Evolutionary conservation across 306 rosid species (phyloP), one percentile per base, ranked within the genome.

Genomic region (Sechiopsis laciniata): DNA sequence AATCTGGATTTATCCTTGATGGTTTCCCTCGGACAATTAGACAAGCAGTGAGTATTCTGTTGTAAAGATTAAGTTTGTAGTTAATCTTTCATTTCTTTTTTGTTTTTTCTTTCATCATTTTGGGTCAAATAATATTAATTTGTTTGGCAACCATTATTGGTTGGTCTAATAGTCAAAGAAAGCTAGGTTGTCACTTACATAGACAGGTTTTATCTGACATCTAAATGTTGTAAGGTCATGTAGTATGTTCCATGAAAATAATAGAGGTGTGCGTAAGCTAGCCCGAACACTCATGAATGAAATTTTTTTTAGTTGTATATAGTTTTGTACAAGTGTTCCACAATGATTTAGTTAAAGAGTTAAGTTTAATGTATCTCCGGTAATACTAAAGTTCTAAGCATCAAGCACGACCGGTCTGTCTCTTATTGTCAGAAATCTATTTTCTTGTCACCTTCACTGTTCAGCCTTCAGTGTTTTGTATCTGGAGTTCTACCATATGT

Each of bases 21-120:
- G 99, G 99, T 32, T 94, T 91, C 77, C 99, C 99, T 20, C 87
- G 99, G 59, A 94, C 97, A 48, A 87, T 94, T 63, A 83, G 83
- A 55, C 99, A 94, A 83, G 97, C 97, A 61, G 97, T 91, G 83
- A 85, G 99, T 80, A 78, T 15, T 15, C 17, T 14, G 20, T 69
- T 21, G 73, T 50, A 21, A 50, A 69, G 21, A 69, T 69, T 42
- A 15, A 50, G 21, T 7, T 19, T 67, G 54, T 46, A 29, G 42
- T 37, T 20, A 29, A 61, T 20, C 46, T 61, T 24, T 32, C 21
- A 62, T 12, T 6, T 29, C n/a, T 60, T 29, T 3, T 6, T 9
- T 64, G 4, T 65, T 65, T 40, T 42, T 0, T 12, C 12, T 17
- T 9, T 10, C 26, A 20, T 8, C 61, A 10, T 56, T 10, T 56